Conservation (phyloP, 495 filamentous ascomycete species). For the Annulohypoxylon maeteangense region DNA sequence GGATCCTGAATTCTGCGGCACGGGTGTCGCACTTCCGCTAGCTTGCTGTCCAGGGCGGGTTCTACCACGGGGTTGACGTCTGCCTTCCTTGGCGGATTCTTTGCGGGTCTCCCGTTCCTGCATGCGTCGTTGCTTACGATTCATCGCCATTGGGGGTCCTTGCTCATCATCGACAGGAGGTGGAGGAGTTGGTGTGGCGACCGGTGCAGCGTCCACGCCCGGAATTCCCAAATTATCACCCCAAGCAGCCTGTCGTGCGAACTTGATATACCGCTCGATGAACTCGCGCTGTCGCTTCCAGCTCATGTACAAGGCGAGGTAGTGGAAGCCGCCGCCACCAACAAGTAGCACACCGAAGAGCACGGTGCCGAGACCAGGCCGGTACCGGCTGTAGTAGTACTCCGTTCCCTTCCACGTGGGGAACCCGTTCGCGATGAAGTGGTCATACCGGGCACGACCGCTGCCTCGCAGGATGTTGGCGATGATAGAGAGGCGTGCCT, state of each 20-base stretch:
- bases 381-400: slow-evolving; percentile 95
- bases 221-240: slow-evolving; percentile 79
- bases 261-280: slow-evolving; percentile 87
- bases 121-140: slow-evolving; percentile 86
- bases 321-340: slow-evolving; percentile 86
- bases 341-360: slow-evolving; percentile 84
- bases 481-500: slow-evolving; percentile 83
- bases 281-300: slow-evolving; percentile 92
- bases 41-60: slow-evolving; percentile 48
- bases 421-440: slow-evolving; percentile 94
- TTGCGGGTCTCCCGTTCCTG: slow-evolving; percentile 84
- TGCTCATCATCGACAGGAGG: slow-evolving; percentile 60
- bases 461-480: slow-evolving; percentile 84
- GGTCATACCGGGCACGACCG: slow-evolving; percentile 87
- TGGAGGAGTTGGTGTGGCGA: slow-evolving; percentile 50
- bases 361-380: slow-evolving; percentile 88
- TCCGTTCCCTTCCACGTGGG: slow-evolving; percentile 96
- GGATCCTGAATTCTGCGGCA: slow-evolving; percentile 48
- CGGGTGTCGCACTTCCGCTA: slow-evolving; percentile 43
- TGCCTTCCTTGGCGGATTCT: slow-evolving; percentile 59
- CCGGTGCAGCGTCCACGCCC: slow-evolving; percentile 64
- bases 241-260: slow-evolving; percentile 89
- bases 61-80: slow-evolving; percentile 42
- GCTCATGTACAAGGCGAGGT: slow-evolving; percentile 80
- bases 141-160: slow-evolving; percentile 66